Percentiles rank a stretch among this genome's conserved stretches.
These are phyloP conservation scores for Calonectria pseudoreteaudii DNA, from an alignment of 2,329 filamentous ascomycete species.

Conservation along the genomic window DNA sequence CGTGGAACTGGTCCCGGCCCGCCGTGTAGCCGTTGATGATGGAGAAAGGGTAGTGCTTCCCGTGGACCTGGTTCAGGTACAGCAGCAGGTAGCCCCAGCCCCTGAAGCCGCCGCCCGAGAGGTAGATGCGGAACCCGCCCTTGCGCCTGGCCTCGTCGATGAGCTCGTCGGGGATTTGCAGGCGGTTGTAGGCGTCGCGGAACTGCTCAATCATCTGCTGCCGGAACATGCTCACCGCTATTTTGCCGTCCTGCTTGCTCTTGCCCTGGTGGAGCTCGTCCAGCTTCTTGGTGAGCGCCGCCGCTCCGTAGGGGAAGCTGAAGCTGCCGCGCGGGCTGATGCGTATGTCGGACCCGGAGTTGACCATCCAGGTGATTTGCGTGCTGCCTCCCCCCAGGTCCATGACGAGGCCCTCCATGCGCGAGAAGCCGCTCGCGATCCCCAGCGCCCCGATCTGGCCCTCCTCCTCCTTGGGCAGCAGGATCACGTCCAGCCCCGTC, in stretches of 20 bases:
- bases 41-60: constrained; percentile 75
- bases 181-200: constrained; percentile 59
- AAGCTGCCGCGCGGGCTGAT: constrained; percentile 68
- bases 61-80: constrained; percentile 67
- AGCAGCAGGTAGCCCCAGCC: constrained; percentile 77
- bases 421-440: constrained; percentile 72
- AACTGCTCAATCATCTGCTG: constrained; percentile 66
- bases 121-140: constrained; percentile 70
- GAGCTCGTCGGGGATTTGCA: constrained; percentile 66
- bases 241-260: constrained; percentile 52
- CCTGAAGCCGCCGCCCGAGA: constrained; percentile 77
- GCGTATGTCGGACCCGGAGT: constrained; percentile 59
- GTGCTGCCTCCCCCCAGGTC: constrained; percentile 78
- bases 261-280: constrained; percentile 54
- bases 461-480: constrained; percentile 75
- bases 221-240: constrained; percentile 57
- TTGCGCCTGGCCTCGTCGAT: constrained; percentile 54
- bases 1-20: constrained; percentile 60
- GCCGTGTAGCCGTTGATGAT: constrained; percentile 78
- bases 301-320: constrained; percentile 78
- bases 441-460: constrained; percentile 74
- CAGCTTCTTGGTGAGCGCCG: constrained; percentile 70
- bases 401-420: constrained; percentile 76
- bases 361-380: constrained; percentile 76
- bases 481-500: constrained; percentile 69